A percentile compares a stretch with the other conserved stretches of the same genome.
phyloP scores from a whole-genome alignment of 257 asterid species.

The Capsicum chinense region DNA sequence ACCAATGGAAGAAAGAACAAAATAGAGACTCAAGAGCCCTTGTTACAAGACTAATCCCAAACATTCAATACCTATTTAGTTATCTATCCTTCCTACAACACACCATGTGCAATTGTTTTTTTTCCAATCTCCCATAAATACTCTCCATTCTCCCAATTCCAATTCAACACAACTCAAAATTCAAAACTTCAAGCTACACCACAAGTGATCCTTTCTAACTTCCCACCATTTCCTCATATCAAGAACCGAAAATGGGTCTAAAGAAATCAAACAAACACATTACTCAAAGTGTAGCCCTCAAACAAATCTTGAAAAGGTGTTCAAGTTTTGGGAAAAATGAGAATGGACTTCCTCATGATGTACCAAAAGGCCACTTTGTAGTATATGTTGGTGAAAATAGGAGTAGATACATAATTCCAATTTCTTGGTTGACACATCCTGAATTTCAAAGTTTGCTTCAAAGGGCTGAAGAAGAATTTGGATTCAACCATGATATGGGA shows the following conservation, averaged over 20 bases:
- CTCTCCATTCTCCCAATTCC: neutral
- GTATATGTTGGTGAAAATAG: conserved; percentile 37
- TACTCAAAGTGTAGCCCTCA: conserved; percentile 31
- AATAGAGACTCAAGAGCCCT: neutral
- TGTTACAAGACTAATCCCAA: neutral
- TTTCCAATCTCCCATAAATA: conserved; percentile 4
- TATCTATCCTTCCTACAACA: conserved; percentile 1
- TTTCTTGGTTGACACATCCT: conserved; percentile 30
- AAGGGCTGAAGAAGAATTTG: conserved; percentile 37
- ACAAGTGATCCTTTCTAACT: neutral
- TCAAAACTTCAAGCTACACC: neutral
- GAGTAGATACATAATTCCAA: conserved; percentile 32
- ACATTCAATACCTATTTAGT: neutral
- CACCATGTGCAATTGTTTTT: conserved; percentile 18
- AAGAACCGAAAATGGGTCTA: conserved; percentile 28
- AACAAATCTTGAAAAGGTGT: conserved; percentile 32
- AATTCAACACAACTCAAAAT: neutral
- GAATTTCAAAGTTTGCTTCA: conserved; percentile 31
- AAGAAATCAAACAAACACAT: conserved; percentile 27
- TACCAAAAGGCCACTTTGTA: conserved; percentile 36
- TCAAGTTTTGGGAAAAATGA: conserved; percentile 36
- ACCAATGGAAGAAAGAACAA: conserved; percentile 20
- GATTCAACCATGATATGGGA: conserved; percentile 34
- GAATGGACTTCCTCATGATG: conserved; percentile 25
- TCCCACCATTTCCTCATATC: neutral